phyloP scores from a whole-genome alignment of 768 basidiomycete genomes.

The Paxillus ammoniavirescens region DNA sequence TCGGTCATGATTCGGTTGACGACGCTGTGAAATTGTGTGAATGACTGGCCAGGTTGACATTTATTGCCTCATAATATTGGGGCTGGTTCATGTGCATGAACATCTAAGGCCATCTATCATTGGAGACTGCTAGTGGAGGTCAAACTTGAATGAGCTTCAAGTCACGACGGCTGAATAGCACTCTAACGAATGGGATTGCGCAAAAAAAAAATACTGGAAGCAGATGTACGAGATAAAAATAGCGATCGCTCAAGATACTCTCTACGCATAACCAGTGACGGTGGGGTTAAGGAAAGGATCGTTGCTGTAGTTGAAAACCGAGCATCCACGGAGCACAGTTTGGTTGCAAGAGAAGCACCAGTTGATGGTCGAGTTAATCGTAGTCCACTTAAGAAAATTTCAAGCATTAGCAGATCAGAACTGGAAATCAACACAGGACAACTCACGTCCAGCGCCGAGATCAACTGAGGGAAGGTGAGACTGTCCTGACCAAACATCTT shows the following conservation, averaged over 20 bases:
- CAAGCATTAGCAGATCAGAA: neutral
- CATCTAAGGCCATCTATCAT: no score
- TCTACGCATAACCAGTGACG: slow-evolving; percentile 42
- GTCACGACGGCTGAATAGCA: no score
- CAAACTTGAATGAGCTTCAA: no score
- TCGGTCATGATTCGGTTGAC: no score
- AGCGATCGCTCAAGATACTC: no score
- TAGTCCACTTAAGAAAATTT: slow-evolving; percentile 15
- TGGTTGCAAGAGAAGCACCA: slow-evolving; percentile 36
- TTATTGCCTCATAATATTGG: no score
- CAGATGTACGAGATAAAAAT: neutral
- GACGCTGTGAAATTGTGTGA: no score
- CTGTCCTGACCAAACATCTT: slow-evolving; percentile 58
- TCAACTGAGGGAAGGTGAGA: slow-evolving; percentile 18
- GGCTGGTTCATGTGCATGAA: no score
- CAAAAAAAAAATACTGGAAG: neutral
- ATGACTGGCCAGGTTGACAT: no score
- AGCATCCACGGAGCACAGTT: slow-evolving; percentile 30
- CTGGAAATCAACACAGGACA: neutral
- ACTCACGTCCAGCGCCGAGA: slow-evolving; percentile 19
- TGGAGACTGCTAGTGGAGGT: no score
- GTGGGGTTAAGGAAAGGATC: slow-evolving; percentile 27
- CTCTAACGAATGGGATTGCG: neutral
- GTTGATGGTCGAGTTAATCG: slow-evolving; percentile 31
- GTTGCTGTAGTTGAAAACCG: slow-evolving; percentile 27